Percentiles rank a stretch among this genome's conserved stretches.
These are phyloP conservation scores for Platanthera guangdongensis DNA, from an alignment of 106 monocot genomes.

Conservation along the genomic window DNA sequence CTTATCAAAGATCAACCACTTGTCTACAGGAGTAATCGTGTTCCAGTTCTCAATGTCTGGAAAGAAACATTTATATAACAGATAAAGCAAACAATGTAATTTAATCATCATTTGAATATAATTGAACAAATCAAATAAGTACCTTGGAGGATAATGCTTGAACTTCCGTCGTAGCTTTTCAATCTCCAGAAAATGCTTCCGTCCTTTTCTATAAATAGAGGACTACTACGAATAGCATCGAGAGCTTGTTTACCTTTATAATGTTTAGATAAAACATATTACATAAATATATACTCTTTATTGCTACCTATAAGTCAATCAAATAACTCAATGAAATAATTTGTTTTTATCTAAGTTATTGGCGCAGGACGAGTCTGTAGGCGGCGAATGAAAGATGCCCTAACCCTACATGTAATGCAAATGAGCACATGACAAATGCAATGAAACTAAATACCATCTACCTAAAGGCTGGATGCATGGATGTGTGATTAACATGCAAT, in stretches of 20 bases:
- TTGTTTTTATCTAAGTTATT: no score
- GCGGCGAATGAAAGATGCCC: not conserved
- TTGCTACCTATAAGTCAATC: not conserved
- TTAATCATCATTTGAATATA: not conserved
- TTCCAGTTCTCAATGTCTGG: constrained; percentile 33
- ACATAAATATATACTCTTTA: not conserved
- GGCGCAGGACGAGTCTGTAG: not conserved
- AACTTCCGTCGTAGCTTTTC: constrained; percentile 10
- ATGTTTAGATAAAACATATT: not conserved
- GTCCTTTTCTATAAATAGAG: constrained; percentile 20
- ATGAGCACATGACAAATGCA: not conserved
- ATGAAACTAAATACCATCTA: not conserved
- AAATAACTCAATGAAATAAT: not conserved
- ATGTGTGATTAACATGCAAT: not conserved
- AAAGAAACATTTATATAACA: not conserved
- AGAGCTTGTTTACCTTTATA: constrained; percentile 26
- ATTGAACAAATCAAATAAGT: constrained; percentile 1
- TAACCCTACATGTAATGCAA: not conserved
- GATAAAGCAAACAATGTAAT: not conserved
- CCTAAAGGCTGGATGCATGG: not conserved
- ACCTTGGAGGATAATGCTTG: constrained; percentile 50
- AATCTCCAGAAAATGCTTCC: constrained; percentile 40
- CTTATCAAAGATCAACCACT: constrained; percentile 38
- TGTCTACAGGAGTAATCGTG: constrained; percentile 19
- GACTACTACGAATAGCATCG: constrained; percentile 38